A percentile compares a stretch with the other conserved stretches of the same genome.
Evolutionary conservation across 2,329 filamentous ascomycete genomes (phyloP).

Genomic region (Trichothecium sympodiale): DNA sequence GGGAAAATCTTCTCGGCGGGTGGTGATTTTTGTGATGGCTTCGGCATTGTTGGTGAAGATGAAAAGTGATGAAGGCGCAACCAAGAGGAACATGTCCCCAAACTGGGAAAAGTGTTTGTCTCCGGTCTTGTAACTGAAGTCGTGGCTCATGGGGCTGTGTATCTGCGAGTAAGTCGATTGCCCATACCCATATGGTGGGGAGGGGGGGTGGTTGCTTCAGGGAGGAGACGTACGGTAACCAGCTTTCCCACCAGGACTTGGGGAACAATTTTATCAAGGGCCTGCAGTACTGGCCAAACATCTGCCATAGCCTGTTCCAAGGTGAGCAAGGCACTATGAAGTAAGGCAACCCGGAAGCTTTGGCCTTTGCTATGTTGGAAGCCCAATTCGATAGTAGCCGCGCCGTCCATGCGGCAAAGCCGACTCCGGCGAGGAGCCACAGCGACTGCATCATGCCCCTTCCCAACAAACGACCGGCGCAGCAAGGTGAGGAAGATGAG

Average conservation of each 20-base stretch:
- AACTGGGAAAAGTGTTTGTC: slow-evolving; percentile 46
- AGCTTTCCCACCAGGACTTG: slow-evolving; percentile 39
- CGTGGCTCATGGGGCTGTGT: slow-evolving; percentile 40
- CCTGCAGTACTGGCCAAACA: slow-evolving; percentile 41
- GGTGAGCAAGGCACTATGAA: slow-evolving; percentile 37
- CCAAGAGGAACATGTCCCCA: slow-evolving; percentile 55
- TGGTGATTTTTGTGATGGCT: slow-evolving; percentile 53
- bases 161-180: not conserved
- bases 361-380: slow-evolving; percentile 36
- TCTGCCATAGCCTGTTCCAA: slow-evolving; percentile 42
- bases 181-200: no score
- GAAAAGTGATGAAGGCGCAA: slow-evolving; percentile 41
- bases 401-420: slow-evolving; percentile 17
- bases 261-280: slow-evolving; percentile 46
- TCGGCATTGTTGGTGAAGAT: slow-evolving; percentile 53
- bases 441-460: slow-evolving; percentile 29
- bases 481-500: no score
- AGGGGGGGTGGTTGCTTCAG: no score
- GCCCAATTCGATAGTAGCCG: slow-evolving; percentile 12
- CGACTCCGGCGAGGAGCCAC: slow-evolving; percentile 19
- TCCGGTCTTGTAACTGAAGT: slow-evolving; percentile 47
- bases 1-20: slow-evolving; percentile 58
- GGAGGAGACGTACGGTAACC: slow-evolving; percentile 43
- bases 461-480: slow-evolving; percentile 1
- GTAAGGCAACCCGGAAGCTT: slow-evolving; percentile 40